Evolutionary conservation across 441 rosid species (phyloP).

Genomic region (Theobroma grandiflorum): DNA sequence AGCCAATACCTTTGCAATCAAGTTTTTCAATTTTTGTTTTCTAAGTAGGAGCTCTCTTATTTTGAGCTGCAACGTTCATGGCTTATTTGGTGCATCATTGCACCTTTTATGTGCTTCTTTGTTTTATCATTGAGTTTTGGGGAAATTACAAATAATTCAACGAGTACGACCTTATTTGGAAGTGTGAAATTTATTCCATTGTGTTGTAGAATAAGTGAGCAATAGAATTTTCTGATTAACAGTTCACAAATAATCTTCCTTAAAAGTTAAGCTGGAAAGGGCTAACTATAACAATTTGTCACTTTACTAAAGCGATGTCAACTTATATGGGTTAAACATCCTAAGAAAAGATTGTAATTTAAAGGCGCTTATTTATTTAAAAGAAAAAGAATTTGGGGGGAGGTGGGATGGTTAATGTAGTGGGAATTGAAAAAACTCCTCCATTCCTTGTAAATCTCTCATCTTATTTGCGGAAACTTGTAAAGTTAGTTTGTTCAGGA

Average conservation of each 20-base stretch:
- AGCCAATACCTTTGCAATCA: not conserved
- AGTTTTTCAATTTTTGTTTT: not conserved
- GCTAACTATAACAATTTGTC: not conserved
- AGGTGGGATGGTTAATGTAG: not conserved
- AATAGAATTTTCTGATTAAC: not conserved
- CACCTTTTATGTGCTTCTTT: not conserved
- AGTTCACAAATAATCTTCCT: not conserved
- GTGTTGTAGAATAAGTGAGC: slow-evolving; percentile 15
- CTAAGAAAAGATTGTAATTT: not conserved
- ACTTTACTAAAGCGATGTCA: not conserved
- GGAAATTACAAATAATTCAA: not conserved
- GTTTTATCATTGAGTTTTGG: not conserved
- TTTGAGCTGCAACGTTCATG: not conserved
- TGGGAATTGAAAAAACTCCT: not conserved
- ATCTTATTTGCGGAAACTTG: not conserved
- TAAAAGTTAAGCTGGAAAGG: slow-evolving; percentile 13
- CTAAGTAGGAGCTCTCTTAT: not conserved
- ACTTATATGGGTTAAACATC: slow-evolving; percentile 6
- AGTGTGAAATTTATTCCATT: not conserved
- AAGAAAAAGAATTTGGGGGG: not conserved
- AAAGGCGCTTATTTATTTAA: not conserved
- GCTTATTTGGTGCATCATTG: not conserved
- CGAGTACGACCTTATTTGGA: not conserved
- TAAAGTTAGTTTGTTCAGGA: not conserved
- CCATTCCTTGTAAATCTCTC: not conserved